Evolutionary conservation across 2,329 filamentous ascomycete genomes (phyloP), one percentile per base, ranked within the genome.

Genomic region (Hypoxylon sp.): DNA sequence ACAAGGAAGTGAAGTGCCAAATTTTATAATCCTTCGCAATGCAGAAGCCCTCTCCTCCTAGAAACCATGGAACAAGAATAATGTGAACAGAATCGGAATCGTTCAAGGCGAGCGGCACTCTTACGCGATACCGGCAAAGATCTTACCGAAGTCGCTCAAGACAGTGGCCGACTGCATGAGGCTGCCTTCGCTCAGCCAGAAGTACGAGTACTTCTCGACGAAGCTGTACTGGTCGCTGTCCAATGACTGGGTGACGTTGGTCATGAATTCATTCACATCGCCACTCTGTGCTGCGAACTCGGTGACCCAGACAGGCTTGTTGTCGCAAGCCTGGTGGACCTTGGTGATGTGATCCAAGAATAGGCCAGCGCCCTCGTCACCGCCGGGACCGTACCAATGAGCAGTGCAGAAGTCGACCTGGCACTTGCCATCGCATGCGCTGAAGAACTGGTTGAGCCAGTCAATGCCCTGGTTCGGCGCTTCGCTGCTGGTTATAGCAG

Each of bases 401-500:
- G 87, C 80, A 74, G 83, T 81, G 77, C 87, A 84, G 76, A 88
- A 89, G 77, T 90, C 86, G 63, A 84, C 82, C 36, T 78, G 72
- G 81, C 88, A 90, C 48, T 78, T 65, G 56, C 76, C 76, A 48
- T 78, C 72, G 77, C 88, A 91, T 3, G 82, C 81, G 5, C 67
- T 63, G 64, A 89, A 75, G 77, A 85, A 91, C 42, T 75, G 60
- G 62, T 78, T 75, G 57, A 91, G 82, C 84, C 86, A 91, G 58
- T 80, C 73, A 51, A 88, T 76, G 73, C 89, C 89, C 78, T 85
- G 74, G 71, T 79, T 78, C 1, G 76, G 30, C 22, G 75, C 67
- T 53, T 79, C 78, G 72, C 85, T 86, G 83, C 89, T 90, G 77
- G 85, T 87, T 73, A 91, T 84, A 70, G 87, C 81, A 14, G 89